Evolutionary conservation across 257 asterid species (phyloP).

Genomic region (Fraxinus cuspidata): DNA sequence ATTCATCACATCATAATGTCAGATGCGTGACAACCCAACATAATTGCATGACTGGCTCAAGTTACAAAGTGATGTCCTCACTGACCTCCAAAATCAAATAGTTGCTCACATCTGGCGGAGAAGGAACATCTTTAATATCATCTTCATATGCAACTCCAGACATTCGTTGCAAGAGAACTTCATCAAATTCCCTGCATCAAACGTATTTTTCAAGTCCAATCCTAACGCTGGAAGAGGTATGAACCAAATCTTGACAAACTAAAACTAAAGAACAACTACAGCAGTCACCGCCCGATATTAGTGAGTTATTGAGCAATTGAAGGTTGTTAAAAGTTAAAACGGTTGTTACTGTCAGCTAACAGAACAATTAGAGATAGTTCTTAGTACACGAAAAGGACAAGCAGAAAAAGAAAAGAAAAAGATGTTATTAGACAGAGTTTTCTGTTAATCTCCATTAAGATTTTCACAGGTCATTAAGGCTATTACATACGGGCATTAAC

Average conservation of each 20-base stretch:
- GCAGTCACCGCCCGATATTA: background rate
- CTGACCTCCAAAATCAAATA: conserved; percentile 81
- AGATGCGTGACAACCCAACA: background rate
- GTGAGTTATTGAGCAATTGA: background rate
- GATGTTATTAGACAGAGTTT: conserved; percentile 1
- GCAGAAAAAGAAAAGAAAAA: conserved; percentile 5
- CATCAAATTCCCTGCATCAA: conserved; percentile 84
- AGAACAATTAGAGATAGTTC: conserved; percentile 3
- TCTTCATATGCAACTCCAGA: conserved; percentile 85
- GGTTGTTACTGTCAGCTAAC: background rate
- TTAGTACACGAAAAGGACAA: conserved; percentile 19
- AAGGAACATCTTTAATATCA: conserved; percentile 53
- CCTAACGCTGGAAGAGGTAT: conserved; percentile 16
- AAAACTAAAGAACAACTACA: conserved; percentile 12
- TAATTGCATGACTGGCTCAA: conserved; percentile 6
- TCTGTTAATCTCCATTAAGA: too few relatives aligned
- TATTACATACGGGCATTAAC: too few relatives aligned
- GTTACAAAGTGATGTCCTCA: conserved; percentile 17
- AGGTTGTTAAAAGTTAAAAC: background rate
- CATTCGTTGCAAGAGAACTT: conserved; percentile 69
- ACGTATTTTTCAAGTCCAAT: conserved; percentile 28
- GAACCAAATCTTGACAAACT: conserved; percentile 22
- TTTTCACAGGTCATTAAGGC: too few relatives aligned
- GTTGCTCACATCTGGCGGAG: conserved; percentile 87
- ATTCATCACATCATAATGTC: background rate